Base-by-base conservation (phyloP, 1,139 yeast genomes). In the Taiozyma sp. region DNA sequence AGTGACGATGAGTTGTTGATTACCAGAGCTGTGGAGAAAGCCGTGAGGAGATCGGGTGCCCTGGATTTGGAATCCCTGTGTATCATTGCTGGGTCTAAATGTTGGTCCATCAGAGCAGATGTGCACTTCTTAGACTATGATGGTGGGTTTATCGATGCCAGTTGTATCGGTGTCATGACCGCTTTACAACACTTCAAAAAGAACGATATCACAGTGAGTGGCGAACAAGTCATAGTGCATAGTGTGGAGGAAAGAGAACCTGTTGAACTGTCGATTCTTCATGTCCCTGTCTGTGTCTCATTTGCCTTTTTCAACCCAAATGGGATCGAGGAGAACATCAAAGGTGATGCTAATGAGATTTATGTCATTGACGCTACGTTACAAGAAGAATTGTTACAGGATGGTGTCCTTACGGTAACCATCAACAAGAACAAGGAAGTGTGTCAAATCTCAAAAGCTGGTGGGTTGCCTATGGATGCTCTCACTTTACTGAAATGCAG, bases 31-130 rank as follows among this genome's bases (percentile, higher is more conserved):
- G 83, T 93, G 48, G 99, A 93, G 64, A 93, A 91, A 65, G 91
- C 97, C 1, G 85, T 93, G 49, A 76, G 96, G 60, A 75, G 97
- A 62, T 87, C 97, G 1, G 87, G 87, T 56, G 96, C 98, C 0
- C 73, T 93, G 46, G 99, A 93, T 68, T 76, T 91, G 46, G 99
- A 93, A 65, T 82, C 89, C 53, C 71, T 93, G 49, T 91, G 98
- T 71, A 88, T 93, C 46, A 80, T 88, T 29, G 96, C 97, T 0
- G 98, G 98, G 1, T 79, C 83, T 53, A 84, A 88, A 59, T 91
- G 95, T 62, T 93, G 99, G 99, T 76, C 82, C 52, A 74, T 93
- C 19, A 76, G 95, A 50, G 97, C 95, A 0, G 98, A 91, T 64
- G 81, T 93, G 37, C 96, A 90, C 64, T 88, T 87, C 59, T 71